phyloP scores from a whole-genome alignment of 768 basidiomycete genomes.

The Amylocystis lapponica region DNA sequence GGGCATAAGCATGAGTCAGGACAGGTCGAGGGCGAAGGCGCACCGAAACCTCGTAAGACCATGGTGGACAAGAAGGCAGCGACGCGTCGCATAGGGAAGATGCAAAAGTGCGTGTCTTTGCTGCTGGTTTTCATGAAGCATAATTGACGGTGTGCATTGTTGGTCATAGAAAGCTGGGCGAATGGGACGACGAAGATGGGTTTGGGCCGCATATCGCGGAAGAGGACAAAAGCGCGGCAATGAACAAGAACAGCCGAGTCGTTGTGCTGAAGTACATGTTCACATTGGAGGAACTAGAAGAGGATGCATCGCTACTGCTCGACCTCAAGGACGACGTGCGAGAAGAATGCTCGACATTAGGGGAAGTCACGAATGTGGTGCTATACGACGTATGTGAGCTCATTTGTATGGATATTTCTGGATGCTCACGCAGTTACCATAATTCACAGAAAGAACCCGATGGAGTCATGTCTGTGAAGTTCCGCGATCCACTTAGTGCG shows the following conservation, averaged over 20 bases:
- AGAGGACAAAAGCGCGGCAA: slow-evolving; percentile 40
- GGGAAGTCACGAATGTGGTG: slow-evolving; percentile 93
- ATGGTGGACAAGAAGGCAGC: slow-evolving; percentile 75
- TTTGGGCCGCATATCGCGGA: slow-evolving; percentile 68
- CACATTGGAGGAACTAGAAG: slow-evolving; percentile 74
- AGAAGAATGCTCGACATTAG: slow-evolving; percentile 84
- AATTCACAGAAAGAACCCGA: slow-evolving; percentile 75
- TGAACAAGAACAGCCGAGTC: slow-evolving; percentile 62
- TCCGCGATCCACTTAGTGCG: slow-evolving; percentile 86
- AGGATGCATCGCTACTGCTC: slow-evolving; percentile 78
- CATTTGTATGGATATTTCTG: neutral
- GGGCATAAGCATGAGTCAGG: slow-evolving; percentile 51
- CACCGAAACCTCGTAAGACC: slow-evolving; percentile 44
- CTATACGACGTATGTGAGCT: slow-evolving; percentile 79
- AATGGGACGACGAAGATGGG: slow-evolving; percentile 94
- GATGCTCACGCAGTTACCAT: neutral
- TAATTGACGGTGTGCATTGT: neutral
- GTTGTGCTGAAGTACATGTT: slow-evolving; percentile 98
- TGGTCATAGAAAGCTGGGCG: slow-evolving; percentile 68
- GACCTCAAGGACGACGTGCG: slow-evolving; percentile 96
- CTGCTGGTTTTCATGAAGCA: neutral
- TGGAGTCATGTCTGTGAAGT: slow-evolving; percentile 95
- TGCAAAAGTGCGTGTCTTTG: slow-evolving; percentile 65
- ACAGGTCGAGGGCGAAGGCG: slow-evolving; percentile 32
- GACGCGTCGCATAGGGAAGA: slow-evolving; percentile 71